These are phyloP conservation scores for Rutstroemia sydowiana DNA, from an alignment of 2,329 filamentous ascomycete genomes.

Conservation along the genomic window DNA sequence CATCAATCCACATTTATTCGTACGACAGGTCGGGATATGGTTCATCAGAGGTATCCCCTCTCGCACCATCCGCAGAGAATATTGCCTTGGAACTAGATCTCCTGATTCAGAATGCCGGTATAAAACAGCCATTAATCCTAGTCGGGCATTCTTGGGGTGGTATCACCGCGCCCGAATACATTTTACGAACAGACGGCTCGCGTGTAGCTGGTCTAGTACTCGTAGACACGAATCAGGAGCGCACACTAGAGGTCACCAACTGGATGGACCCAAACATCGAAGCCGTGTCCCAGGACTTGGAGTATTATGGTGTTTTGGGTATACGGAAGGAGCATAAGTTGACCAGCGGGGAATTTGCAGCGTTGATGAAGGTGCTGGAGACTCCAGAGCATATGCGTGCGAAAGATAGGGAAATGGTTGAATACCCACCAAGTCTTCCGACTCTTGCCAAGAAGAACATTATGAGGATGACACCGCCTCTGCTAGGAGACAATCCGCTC, in stretches of 20 bases:
- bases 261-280: conserved; percentile 3
- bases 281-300: conserved; percentile 1
- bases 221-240: conserved; percentile 20
- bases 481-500: conserved; percentile 22
- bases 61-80: conserved; percentile 15
- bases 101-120: conserved; percentile 11
- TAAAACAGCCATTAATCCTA: conserved; percentile 13
- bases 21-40: conserved; percentile 19
- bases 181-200: conserved; percentile 4
- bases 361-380: conserved; percentile 11
- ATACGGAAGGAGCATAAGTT: conserved; percentile 11
- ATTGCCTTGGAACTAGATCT: conserved; percentile 16
- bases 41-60: conserved; percentile 10
- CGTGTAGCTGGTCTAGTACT: conserved; percentile 18
- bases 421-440: conserved; percentile 21
- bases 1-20: conserved; percentile 11
- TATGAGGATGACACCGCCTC: conserved; percentile 21
- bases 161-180: conserved; percentile 12
- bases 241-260: conserved; percentile 13
- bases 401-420: conserved; percentile 3
- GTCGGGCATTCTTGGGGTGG: conserved; percentile 20
- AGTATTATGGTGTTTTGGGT: neutral
- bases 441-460: conserved; percentile 27
- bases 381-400: conserved; percentile 14
- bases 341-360: conserved; percentile 13